These are phyloP conservation scores for Glycyrrhiza uralensis DNA, from an alignment of 306 rosid species.

Conservation along the genomic window DNA sequence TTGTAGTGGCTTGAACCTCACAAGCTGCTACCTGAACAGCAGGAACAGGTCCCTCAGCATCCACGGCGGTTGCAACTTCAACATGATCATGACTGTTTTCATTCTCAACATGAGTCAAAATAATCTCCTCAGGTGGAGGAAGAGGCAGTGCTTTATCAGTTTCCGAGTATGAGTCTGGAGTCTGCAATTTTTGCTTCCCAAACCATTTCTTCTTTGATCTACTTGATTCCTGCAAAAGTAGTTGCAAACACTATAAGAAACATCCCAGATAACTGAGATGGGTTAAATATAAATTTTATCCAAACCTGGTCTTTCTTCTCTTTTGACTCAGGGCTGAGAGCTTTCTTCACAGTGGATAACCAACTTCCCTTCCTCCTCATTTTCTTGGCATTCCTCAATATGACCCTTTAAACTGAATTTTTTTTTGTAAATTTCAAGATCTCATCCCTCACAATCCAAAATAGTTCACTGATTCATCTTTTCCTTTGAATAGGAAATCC, in stretches of 20 bases:
- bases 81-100: conserved; percentile 44
- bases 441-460: conserved; percentile 12
- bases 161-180: conserved; percentile 41
- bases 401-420: conserved; percentile 35
- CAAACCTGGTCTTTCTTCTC: conserved; percentile 70
- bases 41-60: conserved; percentile 35
- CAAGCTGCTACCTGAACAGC: conserved; percentile 33
- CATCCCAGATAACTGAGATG: not conserved
- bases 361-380: conserved; percentile 95
- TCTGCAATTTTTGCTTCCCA: conserved; percentile 65
- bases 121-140: conserved; percentile 62
- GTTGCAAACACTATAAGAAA: conserved; percentile 23
- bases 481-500: conserved; percentile 11
- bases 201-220: conserved; percentile 94
- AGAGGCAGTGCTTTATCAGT: conserved; percentile 46
- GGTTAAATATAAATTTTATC: not conserved
- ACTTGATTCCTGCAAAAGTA: conserved; percentile 47
- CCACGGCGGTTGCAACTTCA: conserved; percentile 31
- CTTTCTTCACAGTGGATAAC: conserved; percentile 92
- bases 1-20: conserved; percentile 33
- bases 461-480: not conserved
- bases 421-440: conserved; percentile 21
- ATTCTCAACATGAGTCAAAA: conserved; percentile 38
- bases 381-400: conserved; percentile 61
- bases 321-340: conserved; percentile 89